Evolutionary conservation across 73 alveolate genomes (phyloP), one percentile per base, ranked within the genome.

Genomic region (Paramecium tetraurelia): DNA sequence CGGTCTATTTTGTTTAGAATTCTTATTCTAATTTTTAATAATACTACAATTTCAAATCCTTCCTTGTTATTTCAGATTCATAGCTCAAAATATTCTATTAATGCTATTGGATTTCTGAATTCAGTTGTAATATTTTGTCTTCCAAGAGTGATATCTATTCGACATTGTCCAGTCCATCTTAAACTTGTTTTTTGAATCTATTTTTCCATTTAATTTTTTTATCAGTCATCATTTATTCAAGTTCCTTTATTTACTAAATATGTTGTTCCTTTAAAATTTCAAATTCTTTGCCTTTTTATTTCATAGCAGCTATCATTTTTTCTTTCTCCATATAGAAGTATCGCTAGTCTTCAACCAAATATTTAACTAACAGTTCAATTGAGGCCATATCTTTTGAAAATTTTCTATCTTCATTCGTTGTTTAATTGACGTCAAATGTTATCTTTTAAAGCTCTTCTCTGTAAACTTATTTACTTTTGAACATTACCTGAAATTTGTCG

Each of bases 311-410:
- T 31, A 63, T 2, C 84, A 63, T 63, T 63, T 16, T 63, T 63
- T 63, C 44, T 63, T 63, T 63, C 27, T 63, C 50, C 10, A 11
- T 7, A 27, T 63, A 63, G 27, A 63, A 63, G 29, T 63, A 63
- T 63, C 24, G 2, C 24, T 63, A 63, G 14, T 63, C 84, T 63
- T 63, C 84, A 27, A 63, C 84, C n/a, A 63, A 14, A 63, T 63
- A 63, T 12, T 63, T 63, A 11, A 63, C 84, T 24, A 63, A 63
- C 22, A 63, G 16, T 63, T 63, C 84, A 27, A 63, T 63, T 2
- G 84, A 63, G 2, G 84, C 84, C 84, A 63, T 63, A 31, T 63
- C 84, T 63, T 63, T 63, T 63, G 84, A 63, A 63, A 63, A 63
- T 63, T 63, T 63, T 27, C 84, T 63, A 63, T 63, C 84, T 33